phyloP scores from a whole-genome alignment of 2,329 filamentous ascomycete species.

The Eutypa lata region DNA sequence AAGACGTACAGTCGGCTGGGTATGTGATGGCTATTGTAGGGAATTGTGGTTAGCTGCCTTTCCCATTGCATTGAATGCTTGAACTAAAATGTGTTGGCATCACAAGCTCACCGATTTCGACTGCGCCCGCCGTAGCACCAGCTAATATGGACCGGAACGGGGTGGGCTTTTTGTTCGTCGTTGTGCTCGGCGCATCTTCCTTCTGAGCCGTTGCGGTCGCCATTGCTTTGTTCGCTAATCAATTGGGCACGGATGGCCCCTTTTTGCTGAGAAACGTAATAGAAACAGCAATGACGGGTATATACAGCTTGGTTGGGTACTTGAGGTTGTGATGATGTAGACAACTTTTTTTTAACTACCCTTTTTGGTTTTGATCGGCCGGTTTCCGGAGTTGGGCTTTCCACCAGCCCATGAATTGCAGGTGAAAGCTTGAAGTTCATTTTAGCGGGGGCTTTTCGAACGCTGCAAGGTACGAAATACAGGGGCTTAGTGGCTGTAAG shows the following conservation, averaged over 20 bases:
- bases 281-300: not conserved
- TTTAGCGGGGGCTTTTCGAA: too few species aligned
- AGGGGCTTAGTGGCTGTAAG: too few species aligned
- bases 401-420: too few species aligned
- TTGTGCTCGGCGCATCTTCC: constrained; percentile 10
- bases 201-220: constrained; percentile 7
- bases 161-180: constrained; percentile 58
- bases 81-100: constrained; percentile 15
- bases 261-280: too few species aligned
- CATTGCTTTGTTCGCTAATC: constrained; percentile 3
- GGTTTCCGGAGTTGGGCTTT: not conserved
- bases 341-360: not conserved
- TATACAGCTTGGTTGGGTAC: not conserved
- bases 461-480: too few species aligned
- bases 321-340: not conserved
- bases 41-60: not conserved
- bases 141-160: constrained; percentile 86
- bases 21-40: constrained; percentile 64
- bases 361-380: not conserved
- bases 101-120: constrained; percentile 73
- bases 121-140: constrained; percentile 86
- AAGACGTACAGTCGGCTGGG: constrained; percentile 65
- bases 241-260: not conserved
- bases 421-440: too few species aligned
- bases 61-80: constrained; percentile 1